Conservation (phyloP, 345 rosid genomes). For the Populus davidiana region DNA sequence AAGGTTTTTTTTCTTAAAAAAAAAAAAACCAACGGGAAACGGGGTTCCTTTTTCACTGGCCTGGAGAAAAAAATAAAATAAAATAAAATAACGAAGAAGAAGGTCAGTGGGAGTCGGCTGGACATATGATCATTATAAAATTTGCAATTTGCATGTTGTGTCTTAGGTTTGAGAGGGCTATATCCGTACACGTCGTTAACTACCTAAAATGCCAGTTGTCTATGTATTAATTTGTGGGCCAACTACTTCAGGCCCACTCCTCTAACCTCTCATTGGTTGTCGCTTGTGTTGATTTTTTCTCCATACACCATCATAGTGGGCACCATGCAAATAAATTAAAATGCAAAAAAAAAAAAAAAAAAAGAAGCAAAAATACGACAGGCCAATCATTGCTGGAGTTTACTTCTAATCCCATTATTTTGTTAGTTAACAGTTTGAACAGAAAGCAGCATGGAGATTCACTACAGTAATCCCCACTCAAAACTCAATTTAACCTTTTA, state of each 20-base stretch:
- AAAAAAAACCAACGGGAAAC: background rate
- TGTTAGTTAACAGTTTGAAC: no score
- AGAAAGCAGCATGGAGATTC: no score
- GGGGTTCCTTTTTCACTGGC: background rate
- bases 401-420: no score
- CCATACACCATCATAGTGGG: background rate
- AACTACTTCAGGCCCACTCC: background rate
- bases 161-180: constrained; percentile 17
- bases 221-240: constrained; percentile 1
- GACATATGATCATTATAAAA: background rate
- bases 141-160: constrained; percentile 8
- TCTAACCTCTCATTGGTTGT: background rate
- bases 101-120: background rate
- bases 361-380: no score
- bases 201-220: background rate
- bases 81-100: background rate
- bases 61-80: no score
- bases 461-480: no score
- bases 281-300: background rate
- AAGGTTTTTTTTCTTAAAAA: no score
- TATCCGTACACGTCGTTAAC: constrained; percentile 24
- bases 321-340: background rate
- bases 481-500: no score
- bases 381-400: no score
- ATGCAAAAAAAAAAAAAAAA: background rate